These are phyloP conservation scores for Phytophthora ramorum DNA, from an alignment of 352 stramenopile species.

Conservation along the genomic window DNA sequence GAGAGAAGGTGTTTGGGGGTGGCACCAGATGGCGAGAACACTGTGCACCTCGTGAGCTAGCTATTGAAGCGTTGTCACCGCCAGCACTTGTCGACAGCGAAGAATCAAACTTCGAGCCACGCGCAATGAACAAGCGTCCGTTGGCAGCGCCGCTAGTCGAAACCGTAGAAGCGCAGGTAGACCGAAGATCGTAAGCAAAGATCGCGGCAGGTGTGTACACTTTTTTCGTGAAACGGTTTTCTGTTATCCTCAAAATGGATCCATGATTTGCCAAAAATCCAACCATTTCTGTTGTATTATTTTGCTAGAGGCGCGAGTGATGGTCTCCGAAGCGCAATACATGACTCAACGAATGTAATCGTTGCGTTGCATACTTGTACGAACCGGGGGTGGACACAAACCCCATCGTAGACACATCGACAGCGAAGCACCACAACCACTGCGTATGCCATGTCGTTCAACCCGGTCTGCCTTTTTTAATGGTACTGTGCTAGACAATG, in stretches of 20 bases:
- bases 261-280: slow-evolving; percentile 24
- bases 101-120: not conserved
- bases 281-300: slow-evolving; percentile 9
- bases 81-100: not conserved
- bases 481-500: too few relatives aligned
- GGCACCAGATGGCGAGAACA: slow-evolving; percentile 22
- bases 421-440: too few relatives aligned
- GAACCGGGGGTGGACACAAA: too few relatives aligned
- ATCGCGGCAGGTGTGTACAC: slow-evolving; percentile 6
- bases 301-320: slow-evolving; percentile 13
- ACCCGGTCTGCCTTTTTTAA: too few relatives aligned
- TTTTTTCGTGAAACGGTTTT: slow-evolving; percentile 24
- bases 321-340: slow-evolving; percentile 12
- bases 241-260: slow-evolving; percentile 14
- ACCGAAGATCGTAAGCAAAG: slow-evolving; percentile 7
- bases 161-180: slow-evolving; percentile 22
- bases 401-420: too few relatives aligned
- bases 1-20: slow-evolving; percentile 34
- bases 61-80: not conserved
- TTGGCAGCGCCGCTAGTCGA: slow-evolving; percentile 5
- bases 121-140: slow-evolving; percentile 5
- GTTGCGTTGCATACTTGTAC: too few relatives aligned
- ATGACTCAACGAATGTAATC: too few relatives aligned
- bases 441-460: too few relatives aligned
- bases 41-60: slow-evolving; percentile 14